Evolutionary conservation across 306 rosid genomes (phyloP), one percentile per base, ranked within the genome.

Genomic region (Sicyos edulis): DNA sequence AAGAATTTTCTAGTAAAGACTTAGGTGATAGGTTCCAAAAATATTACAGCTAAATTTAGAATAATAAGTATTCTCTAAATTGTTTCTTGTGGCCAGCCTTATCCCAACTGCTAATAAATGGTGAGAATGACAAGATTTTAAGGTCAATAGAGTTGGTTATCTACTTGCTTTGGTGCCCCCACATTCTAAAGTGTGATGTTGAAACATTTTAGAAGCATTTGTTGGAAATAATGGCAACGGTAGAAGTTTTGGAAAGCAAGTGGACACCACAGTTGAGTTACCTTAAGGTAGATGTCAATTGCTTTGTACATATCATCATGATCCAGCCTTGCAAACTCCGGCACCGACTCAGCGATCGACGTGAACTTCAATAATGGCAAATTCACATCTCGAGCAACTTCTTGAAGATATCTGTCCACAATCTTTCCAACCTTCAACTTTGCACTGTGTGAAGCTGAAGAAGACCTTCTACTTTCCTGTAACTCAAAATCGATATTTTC

Each of bases 271-370:
- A 14, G 21, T 24, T 68, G 29, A 76, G 60, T 82, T 83, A 93
- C 99, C 99, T 89, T 93, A 21, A 93, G 95, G 80, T 86, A 93
- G 73, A 83, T 85, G 86, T 93, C 97, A 82, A 89, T 93, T 24
- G 97, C 99, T 74, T 83, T 80, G 90, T 93, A 93, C 82, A 93
- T 88, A 66, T 93, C 97, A 83, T 93, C 99, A 82, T 93, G 99
- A 62, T 93, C 97, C 74, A 80, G 82, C 79, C 99, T 87, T n/a
- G 97, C 90, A 76, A 93, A 93, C 59, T 85, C 97, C 24, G 96
- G 99, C 54, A 93, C 79, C 26, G 95, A 79, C 79, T 93, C 92
- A 51, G 99, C 92, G 62, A 93, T 81, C 49, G 83, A 78, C 75
- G 87, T 80, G 81, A 93, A 93, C 78, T 91, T 93, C 0, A 88